Percentiles rank a stretch among this genome's conserved stretches.
Evolutionary conservation across 2,329 filamentous ascomycete species (phyloP).

Genomic region (Exophiala calicioides): DNA sequence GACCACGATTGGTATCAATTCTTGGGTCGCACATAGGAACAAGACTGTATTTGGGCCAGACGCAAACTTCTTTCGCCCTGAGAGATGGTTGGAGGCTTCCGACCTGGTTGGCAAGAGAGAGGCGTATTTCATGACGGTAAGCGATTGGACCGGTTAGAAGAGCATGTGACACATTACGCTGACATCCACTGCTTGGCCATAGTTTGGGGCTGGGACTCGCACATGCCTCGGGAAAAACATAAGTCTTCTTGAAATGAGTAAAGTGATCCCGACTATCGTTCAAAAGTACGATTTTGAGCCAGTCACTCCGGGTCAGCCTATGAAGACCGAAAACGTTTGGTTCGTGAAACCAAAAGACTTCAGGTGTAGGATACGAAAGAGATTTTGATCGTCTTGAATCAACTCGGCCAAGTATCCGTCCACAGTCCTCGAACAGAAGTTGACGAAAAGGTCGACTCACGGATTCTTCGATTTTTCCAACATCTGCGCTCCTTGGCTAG

Average conservation of each 20-base stretch:
- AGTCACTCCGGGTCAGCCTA: slow-evolving; percentile 6
- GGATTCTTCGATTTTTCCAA: too few species aligned
- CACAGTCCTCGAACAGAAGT: too few species aligned
- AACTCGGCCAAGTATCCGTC: too few species aligned
- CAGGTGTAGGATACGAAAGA: too few species aligned
- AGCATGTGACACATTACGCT: slow-evolving; percentile 23
- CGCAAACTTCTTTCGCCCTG: slow-evolving; percentile 65
- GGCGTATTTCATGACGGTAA: neutral
- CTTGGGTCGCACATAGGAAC: slow-evolving; percentile 73
- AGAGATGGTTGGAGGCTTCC: slow-evolving; percentile 66
- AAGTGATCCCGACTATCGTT: slow-evolving; percentile 29
- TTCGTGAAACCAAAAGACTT: slow-evolving; percentile 37
- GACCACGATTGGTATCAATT: slow-evolving; percentile 71
- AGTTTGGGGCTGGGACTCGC: slow-evolving; percentile 43
- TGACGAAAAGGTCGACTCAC: too few species aligned
- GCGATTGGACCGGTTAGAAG: neutral
- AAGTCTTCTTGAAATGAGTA: slow-evolving; percentile 30
- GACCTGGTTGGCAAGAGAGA: too few species aligned
- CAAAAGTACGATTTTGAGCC: slow-evolving; percentile 19
- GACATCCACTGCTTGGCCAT: slow-evolving; percentile 41
- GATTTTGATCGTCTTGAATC: too few species aligned
- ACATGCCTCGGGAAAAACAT: slow-evolving; percentile 38
- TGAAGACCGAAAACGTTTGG: slow-evolving; percentile 22
- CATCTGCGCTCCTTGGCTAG: too few species aligned
- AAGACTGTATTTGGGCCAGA: slow-evolving; percentile 68